phyloP scores from a whole-genome alignment of 148 eudicot genomes.

The Nyssa sinensis region DNA sequence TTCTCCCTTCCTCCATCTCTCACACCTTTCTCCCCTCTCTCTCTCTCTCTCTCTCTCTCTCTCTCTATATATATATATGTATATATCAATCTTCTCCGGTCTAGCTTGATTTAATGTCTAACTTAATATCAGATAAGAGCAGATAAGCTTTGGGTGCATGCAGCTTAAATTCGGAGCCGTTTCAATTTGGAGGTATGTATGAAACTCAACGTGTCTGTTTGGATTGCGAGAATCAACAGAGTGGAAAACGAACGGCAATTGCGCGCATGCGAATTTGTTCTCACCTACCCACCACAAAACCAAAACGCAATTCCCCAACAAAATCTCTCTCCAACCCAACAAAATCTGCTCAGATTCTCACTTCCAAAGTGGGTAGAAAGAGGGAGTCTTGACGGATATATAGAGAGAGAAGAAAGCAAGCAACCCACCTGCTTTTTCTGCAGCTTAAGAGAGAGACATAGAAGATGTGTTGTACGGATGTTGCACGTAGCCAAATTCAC shows the following conservation, averaged over 20 bases:
- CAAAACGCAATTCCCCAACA: not conserved
- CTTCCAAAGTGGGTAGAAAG: no score
- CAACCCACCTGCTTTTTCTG: not conserved
- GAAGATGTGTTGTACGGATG: not conserved
- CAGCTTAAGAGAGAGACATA: not conserved
- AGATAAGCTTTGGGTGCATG: conserved; percentile 5
- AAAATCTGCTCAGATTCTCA: conserved; percentile 11
- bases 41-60: not conserved
- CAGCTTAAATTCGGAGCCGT: conserved; percentile 13
- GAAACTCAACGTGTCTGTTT: conserved; percentile 17
- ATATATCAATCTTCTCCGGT: no score
- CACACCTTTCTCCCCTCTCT: conserved; percentile 2
- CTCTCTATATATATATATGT: no score
- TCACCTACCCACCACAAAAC: conserved; percentile 18
- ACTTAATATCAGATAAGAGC: not conserved
- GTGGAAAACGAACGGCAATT: conserved; percentile 6
- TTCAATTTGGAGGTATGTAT: conserved; percentile 8
- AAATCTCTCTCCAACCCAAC: not conserved
- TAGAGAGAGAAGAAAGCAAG: not conserved
- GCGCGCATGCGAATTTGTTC: conserved; percentile 17
- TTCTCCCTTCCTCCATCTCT: conserved; percentile 26
- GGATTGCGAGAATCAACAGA: conserved; percentile 15
- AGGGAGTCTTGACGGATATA: not conserved
- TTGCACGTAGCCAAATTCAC: not conserved
- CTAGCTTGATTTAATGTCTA: not conserved